These are phyloP conservation scores for Sicyos baderoa DNA, from an alignment of 306 rosid genomes.

Conservation along the genomic window DNA sequence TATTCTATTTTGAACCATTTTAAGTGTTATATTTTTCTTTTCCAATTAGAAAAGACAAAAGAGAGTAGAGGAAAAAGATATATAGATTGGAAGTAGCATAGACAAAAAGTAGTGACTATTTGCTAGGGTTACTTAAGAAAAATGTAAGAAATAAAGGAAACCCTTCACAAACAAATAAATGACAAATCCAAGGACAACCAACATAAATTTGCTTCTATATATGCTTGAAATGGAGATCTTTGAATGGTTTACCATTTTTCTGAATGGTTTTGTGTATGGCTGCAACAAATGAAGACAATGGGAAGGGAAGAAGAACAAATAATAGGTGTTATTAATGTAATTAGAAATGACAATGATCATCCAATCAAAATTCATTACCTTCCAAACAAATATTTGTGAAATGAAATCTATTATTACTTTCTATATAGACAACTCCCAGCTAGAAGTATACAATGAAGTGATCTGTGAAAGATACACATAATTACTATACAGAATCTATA, in stretches of 20 bases:
- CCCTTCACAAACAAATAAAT: not conserved
- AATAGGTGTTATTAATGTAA: not conserved
- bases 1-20: not conserved
- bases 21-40: not conserved
- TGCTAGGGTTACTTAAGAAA: not conserved
- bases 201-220: not conserved
- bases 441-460: slow-evolving; percentile 10
- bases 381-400: not conserved
- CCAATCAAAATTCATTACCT: not conserved
- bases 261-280: not conserved
- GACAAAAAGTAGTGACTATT: not conserved
- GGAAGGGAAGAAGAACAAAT: not conserved
- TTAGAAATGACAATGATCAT: not conserved
- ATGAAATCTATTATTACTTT: slow-evolving; percentile 4
- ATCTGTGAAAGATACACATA: slow-evolving; percentile 5
- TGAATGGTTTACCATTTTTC: not conserved
- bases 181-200: too few species aligned
- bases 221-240: not conserved
- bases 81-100: not conserved
- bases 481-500: slow-evolving; percentile 16
- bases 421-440: not conserved
- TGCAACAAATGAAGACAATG: not conserved
- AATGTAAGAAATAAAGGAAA: not conserved
- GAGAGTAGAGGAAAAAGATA: not conserved
- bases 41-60: not conserved